Base-by-base conservation (phyloP, 139 green algal genomes). In the Chlamydomonas sp. region DNA sequence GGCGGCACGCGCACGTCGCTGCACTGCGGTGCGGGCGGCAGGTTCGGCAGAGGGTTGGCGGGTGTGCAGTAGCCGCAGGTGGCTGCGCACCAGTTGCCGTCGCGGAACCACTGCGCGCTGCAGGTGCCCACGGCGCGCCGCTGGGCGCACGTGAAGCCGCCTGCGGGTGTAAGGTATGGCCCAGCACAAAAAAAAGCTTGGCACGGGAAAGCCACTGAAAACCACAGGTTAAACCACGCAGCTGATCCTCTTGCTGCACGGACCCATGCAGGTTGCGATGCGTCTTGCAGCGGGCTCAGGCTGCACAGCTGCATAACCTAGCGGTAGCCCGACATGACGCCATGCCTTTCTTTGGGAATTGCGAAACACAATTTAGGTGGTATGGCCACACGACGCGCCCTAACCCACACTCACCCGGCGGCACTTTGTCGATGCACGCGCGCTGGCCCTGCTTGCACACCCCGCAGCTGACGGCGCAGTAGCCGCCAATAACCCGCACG, bases 341-440 rank as follows among this genome's bases (percentile, higher is more conserved):
- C 31, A 49, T 49, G 31, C 31, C 31, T 49, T 49, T 49, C 31
- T 49, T 49, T 49, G 31, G 31, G 31, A 49, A 49, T 49, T 49
- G 31, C 31, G 31, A 49, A 49, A 49, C 31, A 49, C 31, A 49
- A 49, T 49, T 49, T 49, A 49, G 31, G 31, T 49, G 31, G 0
- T 49, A 49, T 49, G 31, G 31, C 31, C 31, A 49, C 31, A 49
- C 31, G 31, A 49, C 31, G 31, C 31, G 31, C 31, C 31, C 74
- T 6, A 12, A 15, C 59, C 7, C 66, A 67, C 20, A 64, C 86
- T 49, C 63, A 92, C 88, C 88, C 3, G 69, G 86, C 60, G 91
- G 91, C 61, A 84, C 74, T n/a, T 73, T 83, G 89, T 93, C 89
- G 18, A 84, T 66, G 77, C 91, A 93, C 12, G 79, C 78, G 31